Conservation (phyloP, 495 filamentous ascomycete genomes). For the Penicillium argentinense region DNA sequence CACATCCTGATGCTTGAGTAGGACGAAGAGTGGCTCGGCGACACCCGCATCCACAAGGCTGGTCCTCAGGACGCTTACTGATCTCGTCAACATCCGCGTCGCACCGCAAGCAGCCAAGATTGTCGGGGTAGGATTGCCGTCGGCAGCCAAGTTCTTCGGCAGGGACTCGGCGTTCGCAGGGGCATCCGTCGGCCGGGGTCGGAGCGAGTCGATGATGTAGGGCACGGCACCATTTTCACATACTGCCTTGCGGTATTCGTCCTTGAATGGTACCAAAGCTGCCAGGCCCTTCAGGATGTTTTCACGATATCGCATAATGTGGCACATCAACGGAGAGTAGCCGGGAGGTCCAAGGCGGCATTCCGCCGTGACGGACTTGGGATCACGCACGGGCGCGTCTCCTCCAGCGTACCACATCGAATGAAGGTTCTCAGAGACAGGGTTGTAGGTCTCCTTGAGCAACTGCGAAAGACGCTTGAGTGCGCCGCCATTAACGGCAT, state of each 20-base stretch:
- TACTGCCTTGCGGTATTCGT: constrained; percentile 79
- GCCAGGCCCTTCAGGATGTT: constrained; percentile 76
- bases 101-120: constrained; percentile 84
- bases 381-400: constrained; percentile 18
- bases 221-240: constrained; percentile 77
- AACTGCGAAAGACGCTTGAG: constrained; percentile 73
- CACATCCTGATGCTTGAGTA: constrained; percentile 72
- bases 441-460: constrained; percentile 68
- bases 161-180: constrained; percentile 26
- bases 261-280: constrained; percentile 74
- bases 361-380: constrained; percentile 25
- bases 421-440: constrained; percentile 32
- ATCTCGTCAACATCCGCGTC: constrained; percentile 74
- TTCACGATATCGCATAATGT: constrained; percentile 76
- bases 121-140: constrained; percentile 59
- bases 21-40: constrained; percentile 71
- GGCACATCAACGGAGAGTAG: constrained; percentile 60
- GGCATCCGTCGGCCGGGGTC: constrained; percentile 47
- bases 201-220: constrained; percentile 82
- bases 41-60: constrained; percentile 83
- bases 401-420: constrained; percentile 45
- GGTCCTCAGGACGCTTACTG: constrained; percentile 79
- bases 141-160: constrained; percentile 38
- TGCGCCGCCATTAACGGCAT: constrained; percentile 75
- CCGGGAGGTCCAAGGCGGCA: constrained; percentile 58